These are phyloP conservation scores for Paramarasmius palmivorus DNA, from an alignment of 1,284 basidiomycete genomes.

Conservation along the genomic window DNA sequence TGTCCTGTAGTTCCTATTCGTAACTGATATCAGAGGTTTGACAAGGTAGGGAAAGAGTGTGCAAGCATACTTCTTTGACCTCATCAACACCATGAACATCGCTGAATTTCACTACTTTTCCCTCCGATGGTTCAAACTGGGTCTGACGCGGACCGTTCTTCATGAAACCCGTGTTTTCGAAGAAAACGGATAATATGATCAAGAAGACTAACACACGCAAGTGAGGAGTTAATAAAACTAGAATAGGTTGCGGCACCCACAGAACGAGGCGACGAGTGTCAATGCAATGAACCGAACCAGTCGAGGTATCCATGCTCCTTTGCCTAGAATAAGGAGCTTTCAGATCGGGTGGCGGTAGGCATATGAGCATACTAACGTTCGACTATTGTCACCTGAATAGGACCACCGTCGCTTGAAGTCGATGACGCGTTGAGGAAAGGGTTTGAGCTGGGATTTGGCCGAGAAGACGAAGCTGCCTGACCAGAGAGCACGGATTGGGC, in stretches of 20 bases:
- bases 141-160: constrained; percentile 80
- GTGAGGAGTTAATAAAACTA: constrained; percentile 9
- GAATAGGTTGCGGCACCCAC: constrained; percentile 35
- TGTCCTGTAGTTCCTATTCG: constrained; percentile 82
- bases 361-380: constrained; percentile 50
- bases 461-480: constrained; percentile 21
- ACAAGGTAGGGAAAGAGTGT: constrained; percentile 3
- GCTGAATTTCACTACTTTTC: constrained; percentile 83
- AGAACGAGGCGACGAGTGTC: constrained; percentile 50
- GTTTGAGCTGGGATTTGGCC: constrained; percentile 37
- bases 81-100: constrained; percentile 96
- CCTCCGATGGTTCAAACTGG: constrained; percentile 76
- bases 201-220: constrained; percentile 58
- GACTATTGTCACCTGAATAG: constrained; percentile 77
- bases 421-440: constrained; percentile 42
- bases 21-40: constrained; percentile 2
- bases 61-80: constrained; percentile 70
- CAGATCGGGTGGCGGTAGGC: neutral
- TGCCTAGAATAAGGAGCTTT: constrained; percentile 44
- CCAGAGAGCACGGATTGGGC: constrained; percentile 58
- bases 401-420: constrained; percentile 41
- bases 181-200: constrained; percentile 82
- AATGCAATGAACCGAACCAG: constrained; percentile 62
- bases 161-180: constrained; percentile 90
- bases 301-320: constrained; percentile 63